Evolutionary conservation across 768 basidiomycete species (phyloP).

Genomic region (Psilocybe tampanensis): DNA sequence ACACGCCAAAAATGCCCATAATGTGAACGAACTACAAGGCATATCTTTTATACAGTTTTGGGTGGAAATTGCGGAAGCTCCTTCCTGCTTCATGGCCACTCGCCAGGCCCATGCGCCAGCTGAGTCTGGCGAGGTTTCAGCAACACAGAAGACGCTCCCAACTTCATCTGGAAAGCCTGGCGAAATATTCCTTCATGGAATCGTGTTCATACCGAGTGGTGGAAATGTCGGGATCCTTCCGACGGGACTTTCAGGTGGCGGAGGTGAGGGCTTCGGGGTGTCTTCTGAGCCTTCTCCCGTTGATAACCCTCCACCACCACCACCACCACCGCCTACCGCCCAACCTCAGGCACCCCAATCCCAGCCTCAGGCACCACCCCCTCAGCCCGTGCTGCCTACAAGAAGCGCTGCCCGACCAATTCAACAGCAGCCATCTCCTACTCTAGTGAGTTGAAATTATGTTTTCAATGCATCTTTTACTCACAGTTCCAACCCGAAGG

Average conservation of each 20-base stretch:
- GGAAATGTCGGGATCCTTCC: background rate
- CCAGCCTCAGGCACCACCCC: background rate
- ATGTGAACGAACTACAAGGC: background rate
- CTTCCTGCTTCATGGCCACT: background rate
- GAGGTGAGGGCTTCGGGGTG: background rate
- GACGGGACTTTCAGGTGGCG: background rate
- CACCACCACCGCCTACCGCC: background rate
- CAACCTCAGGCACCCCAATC: background rate
- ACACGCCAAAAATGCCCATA: background rate
- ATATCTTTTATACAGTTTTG: background rate
- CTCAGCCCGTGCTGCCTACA: background rate
- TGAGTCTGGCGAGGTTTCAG: constrained; percentile 1
- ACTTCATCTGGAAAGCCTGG: background rate
- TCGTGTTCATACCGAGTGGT: background rate
- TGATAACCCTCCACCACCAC: background rate
- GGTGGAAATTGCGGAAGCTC: background rate
- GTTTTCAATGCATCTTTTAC: no score
- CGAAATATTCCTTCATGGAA: background rate
- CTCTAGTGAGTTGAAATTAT: no score
- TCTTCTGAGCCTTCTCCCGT: background rate
- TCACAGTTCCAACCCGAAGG: no score
- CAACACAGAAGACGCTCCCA: no score
- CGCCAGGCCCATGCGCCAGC: background rate
- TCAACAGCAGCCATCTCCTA: background rate
- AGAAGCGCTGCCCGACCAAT: background rate